A percentile compares a stretch with the other conserved stretches of the same genome.
phyloP scores from a whole-genome alignment of 2,329 filamentous ascomycete species.

The Xylariaceae sp. region DNA sequence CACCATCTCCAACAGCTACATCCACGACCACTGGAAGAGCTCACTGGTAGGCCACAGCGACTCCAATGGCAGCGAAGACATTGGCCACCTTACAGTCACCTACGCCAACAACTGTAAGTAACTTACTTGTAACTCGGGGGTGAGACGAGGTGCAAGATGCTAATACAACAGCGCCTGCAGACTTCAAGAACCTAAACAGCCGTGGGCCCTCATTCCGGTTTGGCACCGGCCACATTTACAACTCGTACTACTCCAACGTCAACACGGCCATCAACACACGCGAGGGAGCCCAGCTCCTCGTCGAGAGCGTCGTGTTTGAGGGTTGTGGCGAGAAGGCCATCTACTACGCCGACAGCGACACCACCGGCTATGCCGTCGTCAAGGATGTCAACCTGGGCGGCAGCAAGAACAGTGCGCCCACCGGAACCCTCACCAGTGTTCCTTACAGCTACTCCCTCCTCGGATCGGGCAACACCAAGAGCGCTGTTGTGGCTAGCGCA shows the following conservation, averaged over 20 bases:
- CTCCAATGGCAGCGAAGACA: constrained; percentile 55
- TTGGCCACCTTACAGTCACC: constrained; percentile 58
- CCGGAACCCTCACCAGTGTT: constrained; percentile 46
- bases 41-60: constrained; percentile 48
- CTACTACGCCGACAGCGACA: constrained; percentile 34
- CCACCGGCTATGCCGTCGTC: constrained; percentile 37
- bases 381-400: constrained; percentile 41
- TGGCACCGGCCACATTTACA: constrained; percentile 45
- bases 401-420: constrained; percentile 42
- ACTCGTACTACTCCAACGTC: constrained; percentile 39
- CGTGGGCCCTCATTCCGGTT: constrained; percentile 51
- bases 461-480: constrained; percentile 42
- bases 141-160: neutral
- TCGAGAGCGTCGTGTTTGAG: constrained; percentile 40
- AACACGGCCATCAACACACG: constrained; percentile 44
- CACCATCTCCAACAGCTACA: constrained; percentile 41
- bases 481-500: constrained; percentile 35
- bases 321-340: constrained; percentile 22
- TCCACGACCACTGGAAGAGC: constrained; percentile 44
- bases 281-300: constrained; percentile 42
- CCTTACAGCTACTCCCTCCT: constrained; percentile 51
- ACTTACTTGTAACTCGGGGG: neutral
- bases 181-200: constrained; percentile 42
- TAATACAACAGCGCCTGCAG: constrained; percentile 1
- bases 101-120: constrained; percentile 59